Conservation (phyloP, 2,329 filamentous ascomycete species). For the Penicillium hesseltinei region DNA sequence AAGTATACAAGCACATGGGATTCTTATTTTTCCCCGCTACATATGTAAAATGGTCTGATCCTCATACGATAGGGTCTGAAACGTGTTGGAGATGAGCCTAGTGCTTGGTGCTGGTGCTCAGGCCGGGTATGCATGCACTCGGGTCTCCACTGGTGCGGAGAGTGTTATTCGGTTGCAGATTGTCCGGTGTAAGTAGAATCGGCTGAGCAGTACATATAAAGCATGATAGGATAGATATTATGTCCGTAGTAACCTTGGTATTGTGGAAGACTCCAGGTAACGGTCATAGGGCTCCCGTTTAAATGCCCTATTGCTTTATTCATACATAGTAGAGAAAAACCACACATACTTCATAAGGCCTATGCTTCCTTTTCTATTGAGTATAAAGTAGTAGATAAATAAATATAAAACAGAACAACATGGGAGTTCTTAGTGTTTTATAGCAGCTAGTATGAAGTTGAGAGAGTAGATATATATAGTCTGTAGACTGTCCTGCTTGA, state of each 20-base stretch:
- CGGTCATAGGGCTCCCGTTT: neutral
- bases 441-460: neutral
- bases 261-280: neutral
- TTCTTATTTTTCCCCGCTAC: neutral
- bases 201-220: neutral
- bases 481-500: neutral
- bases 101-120: neutral
- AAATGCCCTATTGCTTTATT: neutral
- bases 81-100: neutral
- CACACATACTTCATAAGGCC: neutral
- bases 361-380: no score
- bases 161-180: neutral
- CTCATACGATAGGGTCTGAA: neutral
- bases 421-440: neutral
- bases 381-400: neutral
- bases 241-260: neutral
- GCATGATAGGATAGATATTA: neutral
- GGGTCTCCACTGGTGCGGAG: slow-evolving; percentile 10
- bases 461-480: neutral
- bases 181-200: neutral
- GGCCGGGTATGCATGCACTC: slow-evolving; percentile 7
- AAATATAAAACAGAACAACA: no score
- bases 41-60: neutral
- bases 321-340: neutral
- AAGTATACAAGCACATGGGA: neutral